phyloP scores from a whole-genome alignment of 805 yeast species.

The Candida pseudoglaebosa region DNA sequence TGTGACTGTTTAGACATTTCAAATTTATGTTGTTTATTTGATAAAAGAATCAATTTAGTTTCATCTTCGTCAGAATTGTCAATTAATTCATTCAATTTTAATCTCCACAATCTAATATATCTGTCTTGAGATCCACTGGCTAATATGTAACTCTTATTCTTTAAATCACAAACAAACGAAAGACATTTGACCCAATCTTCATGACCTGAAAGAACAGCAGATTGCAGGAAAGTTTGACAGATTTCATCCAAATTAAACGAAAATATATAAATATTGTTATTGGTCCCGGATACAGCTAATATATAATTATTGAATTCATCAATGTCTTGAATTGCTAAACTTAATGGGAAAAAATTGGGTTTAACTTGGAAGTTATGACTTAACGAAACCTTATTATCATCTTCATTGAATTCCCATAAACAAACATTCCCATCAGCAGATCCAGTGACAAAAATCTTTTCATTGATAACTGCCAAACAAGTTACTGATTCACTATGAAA shows the following conservation, averaged over 20 bases:
- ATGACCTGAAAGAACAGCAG: constrained; percentile 74
- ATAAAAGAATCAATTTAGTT: constrained; percentile 48
- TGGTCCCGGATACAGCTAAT: constrained; percentile 74
- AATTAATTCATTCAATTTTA: constrained; percentile 51
- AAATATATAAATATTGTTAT: constrained; percentile 49
- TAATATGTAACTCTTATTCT: constrained; percentile 52
- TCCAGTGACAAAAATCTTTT: constrained; percentile 51
- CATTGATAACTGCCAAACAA: constrained; percentile 41
- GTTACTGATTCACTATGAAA: constrained; percentile 53
- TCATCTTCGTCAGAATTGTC: constrained; percentile 57
- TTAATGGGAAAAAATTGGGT: constrained; percentile 42
- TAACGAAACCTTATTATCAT: constrained; percentile 15
- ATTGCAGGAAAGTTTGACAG: constrained; percentile 24
- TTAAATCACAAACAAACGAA: constrained; percentile 48
- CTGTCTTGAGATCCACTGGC: constrained; percentile 94
- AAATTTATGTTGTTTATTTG: constrained; percentile 72
- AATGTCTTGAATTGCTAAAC: constrained; percentile 32
- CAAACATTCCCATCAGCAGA: constrained; percentile 57
- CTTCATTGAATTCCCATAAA: constrained; percentile 43
- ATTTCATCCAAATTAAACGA: constrained; percentile 27
- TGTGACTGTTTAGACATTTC: constrained; percentile 27
- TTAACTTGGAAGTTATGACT: constrained; percentile 31
- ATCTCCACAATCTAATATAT: constrained; percentile 86
- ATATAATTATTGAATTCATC: constrained; percentile 33
- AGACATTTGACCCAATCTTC: constrained; percentile 93